A percentile compares a stretch with the other conserved stretches of the same genome.
phyloP scores from a whole-genome alignment of 768 basidiomycete species.

The Ephemerocybe angulata region DNA sequence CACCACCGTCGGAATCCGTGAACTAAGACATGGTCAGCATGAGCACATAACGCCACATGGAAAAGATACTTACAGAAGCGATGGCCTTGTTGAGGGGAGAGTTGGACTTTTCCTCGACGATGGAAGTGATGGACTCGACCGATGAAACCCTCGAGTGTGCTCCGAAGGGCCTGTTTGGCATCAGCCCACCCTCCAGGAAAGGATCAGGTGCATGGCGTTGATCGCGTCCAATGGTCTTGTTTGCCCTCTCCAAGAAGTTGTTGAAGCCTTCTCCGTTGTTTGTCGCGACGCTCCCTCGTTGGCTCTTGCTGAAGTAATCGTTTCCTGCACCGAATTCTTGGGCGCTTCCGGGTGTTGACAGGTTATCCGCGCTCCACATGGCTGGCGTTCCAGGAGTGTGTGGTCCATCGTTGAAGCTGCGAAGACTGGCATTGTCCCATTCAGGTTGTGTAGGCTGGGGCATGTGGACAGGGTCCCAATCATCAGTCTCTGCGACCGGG shows the following conservation, averaged over 20 bases:
- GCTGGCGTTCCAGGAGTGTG: constrained; percentile 54
- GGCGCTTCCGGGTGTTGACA: constrained; percentile 43
- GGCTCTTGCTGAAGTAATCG: constrained; percentile 45
- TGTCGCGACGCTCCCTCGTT: constrained; percentile 26
- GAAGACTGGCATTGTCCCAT: constrained; percentile 64
- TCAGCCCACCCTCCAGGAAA: constrained; percentile 62
- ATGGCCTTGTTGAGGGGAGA: constrained; percentile 94
- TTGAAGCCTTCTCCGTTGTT: constrained; percentile 48
- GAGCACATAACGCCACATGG: neutral
- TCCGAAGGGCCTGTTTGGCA: constrained; percentile 75
- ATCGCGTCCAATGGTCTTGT: constrained; percentile 77
- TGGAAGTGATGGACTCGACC: constrained; percentile 88
- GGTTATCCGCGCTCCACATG: constrained; percentile 58
- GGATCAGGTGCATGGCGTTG: constrained; percentile 80
- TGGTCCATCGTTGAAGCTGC: constrained; percentile 34
- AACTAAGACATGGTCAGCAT: constrained; percentile 48
- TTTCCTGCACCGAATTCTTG: constrained; percentile 42
- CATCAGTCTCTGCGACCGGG: constrained; percentile 64
- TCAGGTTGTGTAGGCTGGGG: constrained; percentile 67
- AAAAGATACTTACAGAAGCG: constrained; percentile 56
- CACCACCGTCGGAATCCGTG: constrained; percentile 90
- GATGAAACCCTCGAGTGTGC: constrained; percentile 76
- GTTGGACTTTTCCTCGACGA: constrained; percentile 86
- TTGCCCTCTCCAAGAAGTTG: constrained; percentile 83
- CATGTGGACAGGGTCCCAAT: constrained; percentile 75